These are phyloP conservation scores for Gleditsia sinensis DNA, from an alignment of 306 rosid genomes.

Conservation along the genomic window DNA sequence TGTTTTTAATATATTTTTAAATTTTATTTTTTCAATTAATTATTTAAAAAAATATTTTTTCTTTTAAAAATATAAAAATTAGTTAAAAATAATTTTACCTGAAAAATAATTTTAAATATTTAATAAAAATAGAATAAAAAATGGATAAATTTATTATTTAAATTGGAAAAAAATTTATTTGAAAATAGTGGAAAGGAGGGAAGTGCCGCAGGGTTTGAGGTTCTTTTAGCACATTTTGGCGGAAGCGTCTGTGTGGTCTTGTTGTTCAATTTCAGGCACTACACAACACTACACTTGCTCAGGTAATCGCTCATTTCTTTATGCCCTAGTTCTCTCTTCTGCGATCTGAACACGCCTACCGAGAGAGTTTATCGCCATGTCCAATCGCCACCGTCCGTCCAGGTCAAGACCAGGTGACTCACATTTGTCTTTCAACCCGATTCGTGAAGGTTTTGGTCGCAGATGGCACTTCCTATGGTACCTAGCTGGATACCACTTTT, in stretches of 20 bases:
- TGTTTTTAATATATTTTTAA: no score
- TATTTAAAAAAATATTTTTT: no score
- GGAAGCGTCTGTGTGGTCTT: neutral
- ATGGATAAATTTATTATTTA: no score
- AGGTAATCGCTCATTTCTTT: neutral
- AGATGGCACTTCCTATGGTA: neutral
- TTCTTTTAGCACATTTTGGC: slow-evolving; percentile 4
- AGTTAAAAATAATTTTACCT: no score
- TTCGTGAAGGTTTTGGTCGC: neutral
- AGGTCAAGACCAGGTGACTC: neutral
- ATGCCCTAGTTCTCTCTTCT: neutral
- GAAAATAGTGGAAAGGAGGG: neutral
- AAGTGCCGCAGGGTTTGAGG: neutral
- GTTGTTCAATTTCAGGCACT: neutral
- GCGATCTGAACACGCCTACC: neutral
- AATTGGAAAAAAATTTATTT: no score
- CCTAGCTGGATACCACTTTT: no score
- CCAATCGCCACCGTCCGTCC: neutral
- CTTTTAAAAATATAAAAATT: no score
- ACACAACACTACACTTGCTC: no score
- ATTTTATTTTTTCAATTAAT: no score
- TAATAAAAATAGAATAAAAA: no score
- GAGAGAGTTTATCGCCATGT: neutral
- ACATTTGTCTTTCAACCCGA: neutral
- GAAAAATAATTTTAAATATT: no score